phyloP scores from a whole-genome alignment of 345 rosid genomes.

The Eucalyptus marginata region DNA sequence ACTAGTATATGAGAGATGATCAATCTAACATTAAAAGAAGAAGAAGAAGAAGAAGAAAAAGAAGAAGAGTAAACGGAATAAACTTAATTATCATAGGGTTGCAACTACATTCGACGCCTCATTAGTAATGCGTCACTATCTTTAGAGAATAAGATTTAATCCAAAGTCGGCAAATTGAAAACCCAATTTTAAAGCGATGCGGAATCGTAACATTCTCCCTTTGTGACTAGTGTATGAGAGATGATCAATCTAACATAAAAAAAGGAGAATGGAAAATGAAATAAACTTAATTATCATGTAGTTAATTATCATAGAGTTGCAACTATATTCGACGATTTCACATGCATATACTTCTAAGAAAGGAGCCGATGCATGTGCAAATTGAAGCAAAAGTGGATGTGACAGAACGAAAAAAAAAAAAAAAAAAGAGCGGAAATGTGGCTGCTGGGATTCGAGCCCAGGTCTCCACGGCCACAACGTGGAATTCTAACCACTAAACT shows the following conservation, averaged over 20 bases:
- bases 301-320: neutral
- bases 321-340: neutral
- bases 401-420: neutral
- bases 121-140: neutral
- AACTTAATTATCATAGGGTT: neutral
- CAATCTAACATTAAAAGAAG: neutral
- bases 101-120: neutral
- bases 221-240: too few species aligned
- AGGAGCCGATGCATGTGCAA: neutral
- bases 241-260: too few species aligned
- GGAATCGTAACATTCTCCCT: rapidly evolving
- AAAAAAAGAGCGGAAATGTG: neutral
- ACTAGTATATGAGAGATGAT: neutral
- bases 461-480: slow-evolving; percentile 92
- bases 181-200: rapidly evolving
- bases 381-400: neutral
- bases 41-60: rapidly evolving
- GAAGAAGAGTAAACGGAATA: too few species aligned
- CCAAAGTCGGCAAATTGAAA: neutral
- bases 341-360: neutral
- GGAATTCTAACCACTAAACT: slow-evolving; percentile 82
- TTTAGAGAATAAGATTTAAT: neutral
- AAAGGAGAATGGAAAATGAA: too few species aligned
- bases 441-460: slow-evolving; percentile 95
- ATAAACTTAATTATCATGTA: too few species aligned